A percentile compares a stretch with the other conserved stretches of the same genome.
Conservation (phyloP, 306 rosid genomes). For the Rosa persica region DNA sequence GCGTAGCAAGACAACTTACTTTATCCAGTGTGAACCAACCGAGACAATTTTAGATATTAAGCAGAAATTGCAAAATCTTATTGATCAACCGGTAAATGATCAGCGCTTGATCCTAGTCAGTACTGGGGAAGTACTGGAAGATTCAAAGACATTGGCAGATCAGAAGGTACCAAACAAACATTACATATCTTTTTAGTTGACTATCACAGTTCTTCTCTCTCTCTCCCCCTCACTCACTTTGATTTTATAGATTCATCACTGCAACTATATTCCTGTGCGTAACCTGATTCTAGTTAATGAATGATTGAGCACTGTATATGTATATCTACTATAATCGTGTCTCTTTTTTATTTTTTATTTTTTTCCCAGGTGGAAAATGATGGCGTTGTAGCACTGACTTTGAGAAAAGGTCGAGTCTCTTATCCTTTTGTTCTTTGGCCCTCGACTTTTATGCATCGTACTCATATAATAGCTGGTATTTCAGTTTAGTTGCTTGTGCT, state of each 20-base stretch:
- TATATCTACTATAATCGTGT: not conserved
- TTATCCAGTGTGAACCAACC: conserved; percentile 88
- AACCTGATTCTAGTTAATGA: not conserved
- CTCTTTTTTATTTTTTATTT: not conserved
- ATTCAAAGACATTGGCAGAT: conserved; percentile 81
- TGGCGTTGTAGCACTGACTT: conserved; percentile 76
- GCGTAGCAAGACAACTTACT: conserved; percentile 80
- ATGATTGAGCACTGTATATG: conserved; percentile 10
- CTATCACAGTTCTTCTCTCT: not conserved
- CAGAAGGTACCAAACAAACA: conserved; percentile 54
- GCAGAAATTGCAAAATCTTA: conserved; percentile 69
- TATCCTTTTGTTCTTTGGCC: conserved; percentile 6
- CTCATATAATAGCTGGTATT: not conserved
- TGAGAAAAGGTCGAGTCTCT: conserved; percentile 63
- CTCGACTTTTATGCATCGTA: not conserved
- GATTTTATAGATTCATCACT: not conserved
- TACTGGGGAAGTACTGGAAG: conserved; percentile 71
- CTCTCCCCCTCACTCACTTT: not conserved
- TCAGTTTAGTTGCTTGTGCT: not conserved
- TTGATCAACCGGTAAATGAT: conserved; percentile 59
- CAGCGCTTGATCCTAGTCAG: conserved; percentile 66
- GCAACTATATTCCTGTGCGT: not conserved
- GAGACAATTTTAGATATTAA: conserved; percentile 72
- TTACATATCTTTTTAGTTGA: conserved; percentile 8
- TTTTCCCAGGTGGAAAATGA: conserved; percentile 80